phyloP scores from a whole-genome alignment of 208 protist species.

The Leishmania gerbilli region DNA sequence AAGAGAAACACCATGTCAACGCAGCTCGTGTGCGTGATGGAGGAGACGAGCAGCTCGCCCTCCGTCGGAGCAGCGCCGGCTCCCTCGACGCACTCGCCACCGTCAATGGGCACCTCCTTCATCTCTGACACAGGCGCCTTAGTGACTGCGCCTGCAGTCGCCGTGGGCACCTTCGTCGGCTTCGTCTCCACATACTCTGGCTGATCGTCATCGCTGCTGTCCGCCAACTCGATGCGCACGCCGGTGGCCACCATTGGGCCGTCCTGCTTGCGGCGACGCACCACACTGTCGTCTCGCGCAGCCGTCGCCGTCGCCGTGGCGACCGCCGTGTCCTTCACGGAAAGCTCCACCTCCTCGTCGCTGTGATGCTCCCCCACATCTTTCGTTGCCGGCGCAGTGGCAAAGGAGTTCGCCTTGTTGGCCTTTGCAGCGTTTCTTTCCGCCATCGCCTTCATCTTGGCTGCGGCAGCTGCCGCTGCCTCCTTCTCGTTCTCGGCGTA shows the following conservation, averaged over 20 bases:
- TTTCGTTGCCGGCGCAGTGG: not conserved
- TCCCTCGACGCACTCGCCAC: not conserved
- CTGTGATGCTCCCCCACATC: not conserved
- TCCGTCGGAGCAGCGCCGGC: slow-evolving; percentile 11
- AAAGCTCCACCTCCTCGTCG: slow-evolving; percentile 14
- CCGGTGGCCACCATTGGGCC: slow-evolving; percentile 79
- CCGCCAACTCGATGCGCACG: slow-evolving; percentile 49
- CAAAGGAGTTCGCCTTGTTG: not conserved
- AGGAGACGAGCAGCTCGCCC: slow-evolving; percentile 31
- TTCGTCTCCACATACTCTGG: not conserved
- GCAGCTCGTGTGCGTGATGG: slow-evolving; percentile 63
- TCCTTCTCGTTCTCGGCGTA: slow-evolving; percentile 23
- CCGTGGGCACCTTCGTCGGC: slow-evolving; percentile 29
- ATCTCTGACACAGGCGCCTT: not conserved
- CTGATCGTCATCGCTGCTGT: slow-evolving; percentile 55
- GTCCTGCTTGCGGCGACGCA: slow-evolving; percentile 73
- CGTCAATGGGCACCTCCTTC: not conserved
- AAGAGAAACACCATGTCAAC: slow-evolving; percentile 91
- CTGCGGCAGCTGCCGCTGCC: slow-evolving; percentile 10
- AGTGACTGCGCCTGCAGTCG: not conserved
- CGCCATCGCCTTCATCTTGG: slow-evolving; percentile 2
- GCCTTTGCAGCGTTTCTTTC: slow-evolving; percentile 12
- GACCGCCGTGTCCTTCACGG: slow-evolving; percentile 25
- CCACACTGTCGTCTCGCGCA: slow-evolving; percentile 35
- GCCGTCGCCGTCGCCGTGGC: not conserved